These are phyloP conservation scores for Gastroboletus turbinatus DNA, from an alignment of 1,284 basidiomycete genomes.

Conservation along the genomic window DNA sequence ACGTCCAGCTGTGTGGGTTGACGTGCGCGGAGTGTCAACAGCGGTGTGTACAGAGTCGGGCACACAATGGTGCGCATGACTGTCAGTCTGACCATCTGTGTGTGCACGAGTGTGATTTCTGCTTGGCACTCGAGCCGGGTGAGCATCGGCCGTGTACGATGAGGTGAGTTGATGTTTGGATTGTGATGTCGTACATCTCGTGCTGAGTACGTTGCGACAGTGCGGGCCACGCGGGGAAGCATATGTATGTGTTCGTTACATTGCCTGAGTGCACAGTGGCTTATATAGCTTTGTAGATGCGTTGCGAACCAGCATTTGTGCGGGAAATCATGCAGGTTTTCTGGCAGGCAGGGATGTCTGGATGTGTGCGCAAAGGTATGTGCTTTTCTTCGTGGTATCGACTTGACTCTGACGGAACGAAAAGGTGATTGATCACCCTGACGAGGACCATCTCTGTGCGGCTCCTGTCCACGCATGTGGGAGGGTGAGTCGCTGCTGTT, in stretches of 20 bases:
- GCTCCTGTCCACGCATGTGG: slow-evolving; percentile 56
- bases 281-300: slow-evolving; percentile 18
- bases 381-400: background rate
- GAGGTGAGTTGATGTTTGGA: slow-evolving; percentile 37
- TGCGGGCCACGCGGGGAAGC: slow-evolving; percentile 54
- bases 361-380: slow-evolving; percentile 49
- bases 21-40: slow-evolving; percentile 49
- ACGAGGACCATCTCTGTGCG: slow-evolving; percentile 52
- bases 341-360: slow-evolving; percentile 47
- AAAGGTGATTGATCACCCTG: slow-evolving; percentile 45
- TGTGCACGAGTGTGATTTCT: slow-evolving; percentile 43
- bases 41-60: slow-evolving; percentile 43
- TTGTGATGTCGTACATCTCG: background rate
- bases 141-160: slow-evolving; percentile 41
- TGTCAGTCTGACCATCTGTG: slow-evolving; percentile 53
- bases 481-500: slow-evolving; percentile 37
- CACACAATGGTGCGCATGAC: slow-evolving; percentile 47
- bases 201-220: slow-evolving; percentile 29
- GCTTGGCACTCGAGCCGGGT: slow-evolving; percentile 34
- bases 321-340: slow-evolving; percentile 45
- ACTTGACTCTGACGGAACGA: background rate
- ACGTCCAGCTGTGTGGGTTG: slow-evolving; percentile 48
- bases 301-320: slow-evolving; percentile 50
- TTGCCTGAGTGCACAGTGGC: background rate
- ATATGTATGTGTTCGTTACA: slow-evolving; percentile 41